Evolutionary conservation across 768 basidiomycete species (phyloP), one percentile per base, ranked within the genome.

Genomic region (Leucosporidium creatinivorum): DNA sequence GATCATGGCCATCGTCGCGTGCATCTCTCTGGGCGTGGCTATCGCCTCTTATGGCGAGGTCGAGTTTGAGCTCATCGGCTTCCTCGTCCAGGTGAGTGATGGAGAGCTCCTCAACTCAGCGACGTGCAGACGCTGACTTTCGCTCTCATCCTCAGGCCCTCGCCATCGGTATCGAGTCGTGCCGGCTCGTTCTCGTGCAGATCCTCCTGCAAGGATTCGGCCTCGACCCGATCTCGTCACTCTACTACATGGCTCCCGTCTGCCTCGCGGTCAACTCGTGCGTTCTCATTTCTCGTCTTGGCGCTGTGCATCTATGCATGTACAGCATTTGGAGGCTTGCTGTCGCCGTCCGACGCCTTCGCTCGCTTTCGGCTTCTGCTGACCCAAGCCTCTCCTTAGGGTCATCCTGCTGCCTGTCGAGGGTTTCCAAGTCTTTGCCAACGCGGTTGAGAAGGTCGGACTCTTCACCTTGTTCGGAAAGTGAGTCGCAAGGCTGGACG

Each of bases 181-280:
- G 89, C 36, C 87, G 93, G 48, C 85, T 98, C 17, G 91, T 98
- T 19, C 91, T 97, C 87, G 94, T 98, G 65, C 89, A 98, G 76
- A 85, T 93, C 59, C 85, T 98, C 39, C 82, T 98, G 0, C 93
- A 98, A 77, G 92, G 92, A 44, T 81, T 94, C 75, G 96, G 94
- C 79, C 96, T 98, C 19, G 56, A 61, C 58, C 57, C 58, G 31
- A 57, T 69, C 61, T 48, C 67, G 1, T 58, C 61, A 9, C 61
- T 65, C 31, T 67, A 57, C 47, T 66, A 72, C 64, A 60, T 61
- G 55, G 70, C 69, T 0, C 79, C 81, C 44, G 80, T 97, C 62
- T 96, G 93, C 77, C 91, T 93, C 0, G 77, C 81, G 66, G 88
- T 96, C 81, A 96, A 94, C 78, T 83, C 91, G 39, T 44, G 39